Percentiles rank a stretch among this genome's conserved stretches.
Conservation (phyloP, 768 basidiomycete genomes). For the Polyporus arcularius region DNA sequence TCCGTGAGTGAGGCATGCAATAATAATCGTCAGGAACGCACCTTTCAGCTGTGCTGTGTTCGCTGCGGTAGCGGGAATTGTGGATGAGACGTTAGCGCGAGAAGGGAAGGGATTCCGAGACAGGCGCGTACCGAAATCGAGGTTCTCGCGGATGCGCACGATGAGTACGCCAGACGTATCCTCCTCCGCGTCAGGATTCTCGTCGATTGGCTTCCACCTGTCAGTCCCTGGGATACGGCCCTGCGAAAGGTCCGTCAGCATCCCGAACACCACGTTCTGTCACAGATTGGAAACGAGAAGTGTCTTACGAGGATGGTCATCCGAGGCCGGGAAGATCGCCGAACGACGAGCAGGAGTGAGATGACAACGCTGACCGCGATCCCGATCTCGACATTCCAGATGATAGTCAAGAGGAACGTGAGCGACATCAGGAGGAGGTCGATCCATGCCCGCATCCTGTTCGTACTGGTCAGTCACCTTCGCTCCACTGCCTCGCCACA, state of each 20-base stretch:
- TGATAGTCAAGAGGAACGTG: slow-evolving; percentile 84
- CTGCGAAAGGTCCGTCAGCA: slow-evolving; percentile 35
- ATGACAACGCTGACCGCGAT: slow-evolving; percentile 87
- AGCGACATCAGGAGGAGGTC: slow-evolving; percentile 85
- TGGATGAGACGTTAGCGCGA: neutral
- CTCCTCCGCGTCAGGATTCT: slow-evolving; percentile 83
- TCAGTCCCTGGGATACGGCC: slow-evolving; percentile 89
- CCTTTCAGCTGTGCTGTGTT: slow-evolving; percentile 96
- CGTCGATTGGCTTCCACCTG: slow-evolving; percentile 87
- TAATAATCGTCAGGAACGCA: slow-evolving; percentile 25
- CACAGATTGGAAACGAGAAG: neutral
- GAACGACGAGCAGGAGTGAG: slow-evolving; percentile 86
- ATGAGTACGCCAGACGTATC: slow-evolving; percentile 82
- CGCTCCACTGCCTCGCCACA: neutral
- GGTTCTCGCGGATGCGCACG: slow-evolving; percentile 83
- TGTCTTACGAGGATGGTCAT: slow-evolving; percentile 82
- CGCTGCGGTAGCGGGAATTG: slow-evolving; percentile 43
- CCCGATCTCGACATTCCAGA: slow-evolving; percentile 93
- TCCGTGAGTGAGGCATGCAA: neutral
- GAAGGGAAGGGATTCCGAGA: neutral
- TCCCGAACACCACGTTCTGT: neutral
- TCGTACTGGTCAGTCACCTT: neutral
- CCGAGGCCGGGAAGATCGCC: slow-evolving; percentile 82
- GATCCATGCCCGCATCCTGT: slow-evolving; percentile 88
- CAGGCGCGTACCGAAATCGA: slow-evolving; percentile 76